Evolutionary conservation across 805 yeast genomes (phyloP), one percentile per base, ranked within the genome.

Genomic region (Kluyveromyces wickerhamii): DNA sequence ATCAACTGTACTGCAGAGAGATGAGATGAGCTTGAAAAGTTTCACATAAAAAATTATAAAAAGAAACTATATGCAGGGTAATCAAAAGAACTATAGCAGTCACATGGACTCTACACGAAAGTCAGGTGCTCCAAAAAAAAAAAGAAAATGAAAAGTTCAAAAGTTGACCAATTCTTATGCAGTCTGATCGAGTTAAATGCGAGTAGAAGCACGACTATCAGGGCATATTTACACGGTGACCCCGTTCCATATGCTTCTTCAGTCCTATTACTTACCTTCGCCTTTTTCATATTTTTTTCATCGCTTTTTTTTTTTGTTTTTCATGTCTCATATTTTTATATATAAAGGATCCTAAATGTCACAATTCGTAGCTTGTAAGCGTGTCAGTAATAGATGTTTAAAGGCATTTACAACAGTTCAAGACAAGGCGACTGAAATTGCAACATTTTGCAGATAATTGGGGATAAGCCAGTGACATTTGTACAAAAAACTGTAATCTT

Each of bases 121-220:
- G 17, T 34, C 19, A 25, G 27, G 14, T 15, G 21, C 12, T 24
- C 19, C 27, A 15, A 21, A 22, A 30, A 21, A 15, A 19, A 15
- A 24, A 18, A n/a, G 17, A 10, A 18, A 7, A 14, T 18, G 7
- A n/a, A 21, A 16, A 19, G 26, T 13, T 16, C 9, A 12, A 14
- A 30, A n/a, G n/a, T 45, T 49, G 52, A 31, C 51, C 5, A 53
- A 50, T 7, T 47, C 41, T 29, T 34, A 40, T 9, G 41, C 44
- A n/a, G 11, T 19, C 16, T 21, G 10, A 9, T 21, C 23, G 23
- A 9, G 11, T 11, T 9, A 21, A 9, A 21, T 21, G 9, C 10
- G 9, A 21, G 23, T n/a, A n/a, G n/a, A n/a, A n/a, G n/a, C n/a
- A n/a, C n/a, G n/a, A n/a, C n/a, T n/a, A n/a, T n/a, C n/a, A n/a